A percentile compares a stretch with the other conserved stretches of the same genome.
Evolutionary conservation across 768 basidiomycete species (phyloP).

Genomic region (Postia placenta): DNA sequence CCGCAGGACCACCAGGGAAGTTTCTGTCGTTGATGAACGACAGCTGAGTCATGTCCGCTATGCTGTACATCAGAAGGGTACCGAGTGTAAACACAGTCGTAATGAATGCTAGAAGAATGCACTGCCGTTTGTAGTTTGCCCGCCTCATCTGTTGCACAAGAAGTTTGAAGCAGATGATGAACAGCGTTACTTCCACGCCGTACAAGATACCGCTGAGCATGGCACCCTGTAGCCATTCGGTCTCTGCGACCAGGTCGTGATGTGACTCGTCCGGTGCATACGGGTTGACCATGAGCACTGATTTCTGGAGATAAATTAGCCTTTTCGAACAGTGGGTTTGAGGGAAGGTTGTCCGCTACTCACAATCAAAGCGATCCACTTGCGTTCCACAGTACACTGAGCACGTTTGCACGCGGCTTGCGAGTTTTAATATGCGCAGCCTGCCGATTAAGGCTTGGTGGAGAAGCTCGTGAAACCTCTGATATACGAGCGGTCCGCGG

Average conservation of each 20-base stretch:
- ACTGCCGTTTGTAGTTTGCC: background rate
- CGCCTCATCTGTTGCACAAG: background rate
- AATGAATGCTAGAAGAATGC: background rate
- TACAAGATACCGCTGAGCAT: background rate
- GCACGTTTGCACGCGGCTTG: too few species aligned
- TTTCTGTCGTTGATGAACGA: conserved; percentile 20
- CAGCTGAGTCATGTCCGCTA: conserved; percentile 5
- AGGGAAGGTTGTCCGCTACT: too few species aligned
- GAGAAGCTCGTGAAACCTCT: too few species aligned
- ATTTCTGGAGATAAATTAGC: too few species aligned
- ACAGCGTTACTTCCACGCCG: background rate
- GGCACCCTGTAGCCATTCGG: background rate
- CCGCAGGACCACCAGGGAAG: conserved; percentile 27
- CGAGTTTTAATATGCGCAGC: too few species aligned
- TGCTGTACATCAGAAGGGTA: background rate
- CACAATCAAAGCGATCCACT: too few species aligned
- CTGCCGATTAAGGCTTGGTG: too few species aligned
- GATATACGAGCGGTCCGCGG: too few species aligned
- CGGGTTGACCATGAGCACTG: background rate
- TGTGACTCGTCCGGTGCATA: background rate
- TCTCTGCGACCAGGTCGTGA: background rate
- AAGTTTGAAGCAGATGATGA: background rate
- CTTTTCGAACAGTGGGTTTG: too few species aligned
- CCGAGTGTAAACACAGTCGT: background rate
- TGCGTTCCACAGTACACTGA: too few species aligned